Percentiles rank a stretch among this genome's conserved stretches.
Conservation (phyloP, 176 grass and related monocot genomes). For the Oryza meridionalis region DNA sequence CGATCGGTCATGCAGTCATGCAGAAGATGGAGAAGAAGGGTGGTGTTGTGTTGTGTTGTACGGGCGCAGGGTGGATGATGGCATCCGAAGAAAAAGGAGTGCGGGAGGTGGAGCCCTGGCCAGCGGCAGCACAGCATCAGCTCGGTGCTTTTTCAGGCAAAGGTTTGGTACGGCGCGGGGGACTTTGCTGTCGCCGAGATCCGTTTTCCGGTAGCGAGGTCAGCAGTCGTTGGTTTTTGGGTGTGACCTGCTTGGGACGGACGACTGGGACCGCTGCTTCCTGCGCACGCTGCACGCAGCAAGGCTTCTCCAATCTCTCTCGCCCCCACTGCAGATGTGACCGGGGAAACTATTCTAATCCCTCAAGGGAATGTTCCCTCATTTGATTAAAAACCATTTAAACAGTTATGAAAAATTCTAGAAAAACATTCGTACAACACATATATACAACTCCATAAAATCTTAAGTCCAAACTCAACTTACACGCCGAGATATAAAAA, state of each 20-base stretch:
- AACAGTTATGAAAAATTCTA: too few relatives aligned
- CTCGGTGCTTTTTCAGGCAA: conserved; percentile 34
- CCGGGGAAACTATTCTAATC: not conserved
- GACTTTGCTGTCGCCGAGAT: conserved; percentile 8
- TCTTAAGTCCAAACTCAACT: too few relatives aligned
- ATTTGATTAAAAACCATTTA: too few relatives aligned
- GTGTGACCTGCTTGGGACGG: conserved; percentile 23
- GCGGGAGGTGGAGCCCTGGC: conserved; percentile 23
- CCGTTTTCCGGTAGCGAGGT: conserved; percentile 6
- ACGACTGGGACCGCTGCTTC: not conserved
- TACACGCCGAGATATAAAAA: too few relatives aligned
- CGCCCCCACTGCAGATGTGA: conserved; percentile 7
- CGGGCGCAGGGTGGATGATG: not conserved
- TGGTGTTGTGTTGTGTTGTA: not conserved
- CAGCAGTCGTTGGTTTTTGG: not conserved
- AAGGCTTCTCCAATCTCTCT: not conserved
- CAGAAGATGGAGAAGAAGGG: not conserved
- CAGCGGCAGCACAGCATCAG: conserved; percentile 7
- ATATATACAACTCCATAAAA: too few relatives aligned
- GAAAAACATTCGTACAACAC: too few relatives aligned
- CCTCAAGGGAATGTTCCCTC: too few relatives aligned
- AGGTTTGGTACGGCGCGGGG: not conserved
- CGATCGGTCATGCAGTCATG: not conserved
- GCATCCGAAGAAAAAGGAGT: conserved; percentile 34
- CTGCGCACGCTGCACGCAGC: not conserved